Evolutionary conservation across 345 rosid species (phyloP).

Genomic region (Eucalyptus brandiana): DNA sequence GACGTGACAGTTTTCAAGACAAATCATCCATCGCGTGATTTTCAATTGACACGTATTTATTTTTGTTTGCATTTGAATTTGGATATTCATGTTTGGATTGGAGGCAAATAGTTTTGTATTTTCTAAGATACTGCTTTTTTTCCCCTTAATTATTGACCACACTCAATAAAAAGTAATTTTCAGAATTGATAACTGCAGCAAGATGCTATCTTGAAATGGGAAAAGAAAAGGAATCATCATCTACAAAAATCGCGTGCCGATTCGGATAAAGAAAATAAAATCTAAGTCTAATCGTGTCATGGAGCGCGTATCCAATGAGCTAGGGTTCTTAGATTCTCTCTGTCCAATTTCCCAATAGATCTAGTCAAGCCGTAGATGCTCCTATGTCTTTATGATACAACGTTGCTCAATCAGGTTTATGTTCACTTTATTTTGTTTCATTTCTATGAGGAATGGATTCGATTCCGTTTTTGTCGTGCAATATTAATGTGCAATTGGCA

Average conservation of each 20-base stretch:
- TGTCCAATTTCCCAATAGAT: background rate
- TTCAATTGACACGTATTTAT: background rate
- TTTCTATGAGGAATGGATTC: background rate
- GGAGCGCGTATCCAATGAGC: background rate
- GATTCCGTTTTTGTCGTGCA: fast-evolving
- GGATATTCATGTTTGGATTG: background rate
- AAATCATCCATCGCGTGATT: fast-evolving
- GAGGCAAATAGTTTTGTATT: background rate
- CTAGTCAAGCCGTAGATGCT: background rate
- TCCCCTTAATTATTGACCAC: background rate
- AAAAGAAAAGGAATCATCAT: background rate
- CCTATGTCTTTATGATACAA: background rate
- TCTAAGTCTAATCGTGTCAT: background rate
- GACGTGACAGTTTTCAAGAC: background rate
- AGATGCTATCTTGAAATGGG: background rate
- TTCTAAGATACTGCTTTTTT: background rate
- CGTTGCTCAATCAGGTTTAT: background rate
- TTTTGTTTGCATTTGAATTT: background rate
- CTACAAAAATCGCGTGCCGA: background rate
- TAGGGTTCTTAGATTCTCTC: background rate
- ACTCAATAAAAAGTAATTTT: background rate
- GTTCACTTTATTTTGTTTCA: background rate
- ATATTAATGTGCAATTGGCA: background rate
- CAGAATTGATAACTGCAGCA: background rate
- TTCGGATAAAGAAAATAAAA: background rate